A percentile compares a stretch with the other conserved stretches of the same genome.
Conservation (phyloP, 2,329 filamentous ascomycete species). For the Xylaria sp. region DNA sequence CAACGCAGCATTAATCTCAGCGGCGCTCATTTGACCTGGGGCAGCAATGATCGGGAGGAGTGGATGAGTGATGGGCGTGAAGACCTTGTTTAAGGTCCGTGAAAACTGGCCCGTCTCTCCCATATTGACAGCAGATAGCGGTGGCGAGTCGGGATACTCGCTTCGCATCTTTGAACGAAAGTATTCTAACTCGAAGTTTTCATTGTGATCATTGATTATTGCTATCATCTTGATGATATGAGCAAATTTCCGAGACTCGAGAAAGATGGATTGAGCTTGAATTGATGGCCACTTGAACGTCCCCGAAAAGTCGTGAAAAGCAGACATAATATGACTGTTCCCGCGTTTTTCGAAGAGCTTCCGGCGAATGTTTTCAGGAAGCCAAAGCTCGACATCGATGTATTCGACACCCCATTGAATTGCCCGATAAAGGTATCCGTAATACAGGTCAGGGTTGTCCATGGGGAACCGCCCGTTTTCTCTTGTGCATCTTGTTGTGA, state of each 20-base stretch:
- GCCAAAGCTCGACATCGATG: constrained; percentile 85
- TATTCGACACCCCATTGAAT: constrained; percentile 91
- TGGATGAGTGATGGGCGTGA: constrained; percentile 86
- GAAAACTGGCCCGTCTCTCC: constrained; percentile 84
- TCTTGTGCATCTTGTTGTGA: constrained; percentile 78
- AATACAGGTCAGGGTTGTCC: constrained; percentile 75
- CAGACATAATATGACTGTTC: constrained; percentile 85
- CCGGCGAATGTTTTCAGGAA: constrained; percentile 74
- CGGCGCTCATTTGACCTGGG: constrained; percentile 81
- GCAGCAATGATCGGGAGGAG: constrained; percentile 82
- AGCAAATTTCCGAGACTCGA: constrained; percentile 71
- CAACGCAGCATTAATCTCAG: constrained; percentile 80
- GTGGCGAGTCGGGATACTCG: constrained; percentile 69
- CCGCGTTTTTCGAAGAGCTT: constrained; percentile 70
- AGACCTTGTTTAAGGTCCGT: constrained; percentile 80
- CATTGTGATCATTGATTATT: constrained; percentile 77
- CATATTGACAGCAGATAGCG: constrained; percentile 85
- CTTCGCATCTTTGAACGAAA: constrained; percentile 77
- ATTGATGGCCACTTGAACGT: constrained; percentile 80
- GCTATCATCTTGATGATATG: constrained; percentile 93
- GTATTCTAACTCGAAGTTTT: constrained; percentile 89
- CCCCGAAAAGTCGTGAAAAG: constrained; percentile 86
- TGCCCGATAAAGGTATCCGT: constrained; percentile 78
- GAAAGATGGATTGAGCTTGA: constrained; percentile 72
- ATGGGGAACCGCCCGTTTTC: constrained; percentile 87